phyloP scores from a whole-genome alignment of 2,329 filamentous ascomycete genomes.

The Colletotrichum limetticola region DNA sequence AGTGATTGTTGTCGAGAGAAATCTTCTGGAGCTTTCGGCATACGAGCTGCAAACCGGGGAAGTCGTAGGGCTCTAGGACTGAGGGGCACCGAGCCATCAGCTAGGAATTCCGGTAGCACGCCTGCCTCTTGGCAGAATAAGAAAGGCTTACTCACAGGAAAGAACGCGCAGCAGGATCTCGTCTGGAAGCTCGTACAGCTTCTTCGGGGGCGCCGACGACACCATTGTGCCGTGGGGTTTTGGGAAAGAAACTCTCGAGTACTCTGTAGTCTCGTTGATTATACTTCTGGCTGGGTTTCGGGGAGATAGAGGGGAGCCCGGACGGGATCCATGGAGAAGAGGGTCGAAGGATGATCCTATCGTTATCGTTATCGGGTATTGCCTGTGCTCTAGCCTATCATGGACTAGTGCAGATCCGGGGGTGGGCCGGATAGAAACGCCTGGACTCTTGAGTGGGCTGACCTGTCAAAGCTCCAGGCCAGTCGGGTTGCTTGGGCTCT shows the following conservation, averaged over 20 bases:
- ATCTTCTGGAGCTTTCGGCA: slow-evolving; percentile 74
- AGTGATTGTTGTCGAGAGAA: slow-evolving; percentile 79
- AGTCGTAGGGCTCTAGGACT: slow-evolving; percentile 73
- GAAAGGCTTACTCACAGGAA: slow-evolving; percentile 27
- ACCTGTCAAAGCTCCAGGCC: slow-evolving; percentile 21
- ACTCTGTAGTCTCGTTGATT: neutral
- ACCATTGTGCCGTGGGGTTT: slow-evolving; percentile 36
- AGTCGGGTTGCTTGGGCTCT: slow-evolving; percentile 8
- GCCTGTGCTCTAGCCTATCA: slow-evolving; percentile 1
- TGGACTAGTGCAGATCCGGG: slow-evolving; percentile 33
- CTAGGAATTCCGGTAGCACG: neutral
- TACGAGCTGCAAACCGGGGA: slow-evolving; percentile 76
- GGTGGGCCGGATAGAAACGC: slow-evolving; percentile 31
- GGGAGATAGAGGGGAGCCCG: slow-evolving; percentile 26
- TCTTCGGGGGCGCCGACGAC: slow-evolving; percentile 26
- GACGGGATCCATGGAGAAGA: slow-evolving; percentile 27
- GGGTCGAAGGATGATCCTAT: slow-evolving; percentile 32
- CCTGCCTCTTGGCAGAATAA: neutral
- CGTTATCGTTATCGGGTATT: slow-evolving; percentile 32
- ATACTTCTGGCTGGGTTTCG: slow-evolving; percentile 19
- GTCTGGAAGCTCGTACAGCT: slow-evolving; percentile 67
- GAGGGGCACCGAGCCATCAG: slow-evolving; percentile 33
- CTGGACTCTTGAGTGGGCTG: slow-evolving; percentile 29
- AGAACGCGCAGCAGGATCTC: slow-evolving; percentile 74
- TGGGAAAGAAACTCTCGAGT: neutral